These are phyloP conservation scores for Citrus inodora DNA, from an alignment of 345 rosid species.

Conservation along the genomic window DNA sequence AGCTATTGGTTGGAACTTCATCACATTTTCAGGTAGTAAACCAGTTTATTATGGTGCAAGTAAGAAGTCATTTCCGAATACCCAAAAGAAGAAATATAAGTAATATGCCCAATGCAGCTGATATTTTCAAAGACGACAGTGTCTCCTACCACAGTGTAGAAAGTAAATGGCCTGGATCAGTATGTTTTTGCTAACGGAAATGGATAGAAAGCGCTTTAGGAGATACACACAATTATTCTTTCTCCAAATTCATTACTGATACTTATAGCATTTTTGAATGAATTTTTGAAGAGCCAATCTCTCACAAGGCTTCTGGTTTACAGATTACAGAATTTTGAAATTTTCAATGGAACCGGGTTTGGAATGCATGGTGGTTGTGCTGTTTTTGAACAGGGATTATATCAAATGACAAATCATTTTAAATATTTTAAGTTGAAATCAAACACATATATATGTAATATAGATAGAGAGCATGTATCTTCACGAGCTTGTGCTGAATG, in stretches of 20 bases:
- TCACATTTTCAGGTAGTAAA: conserved; percentile 21
- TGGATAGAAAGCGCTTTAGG: neutral
- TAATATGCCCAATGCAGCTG: neutral
- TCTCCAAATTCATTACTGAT: neutral
- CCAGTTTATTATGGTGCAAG: conserved; percentile 25
- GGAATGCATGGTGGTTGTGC: too few relatives aligned
- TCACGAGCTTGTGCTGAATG: too few relatives aligned
- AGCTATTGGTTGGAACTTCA: conserved; percentile 31
- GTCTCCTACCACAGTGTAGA: neutral
- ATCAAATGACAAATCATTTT: too few relatives aligned
- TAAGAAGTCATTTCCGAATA: conserved; percentile 15
- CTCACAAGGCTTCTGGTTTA: neutral
- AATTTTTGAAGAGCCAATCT: neutral
- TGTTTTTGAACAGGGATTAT: too few relatives aligned
- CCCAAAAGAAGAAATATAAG: neutral
- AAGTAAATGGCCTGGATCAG: neutral
- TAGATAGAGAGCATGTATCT: too few relatives aligned
- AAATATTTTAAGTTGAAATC: too few relatives aligned
- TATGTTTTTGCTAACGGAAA: neutral
- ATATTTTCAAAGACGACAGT: neutral
- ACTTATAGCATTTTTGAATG: neutral
- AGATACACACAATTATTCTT: neutral
- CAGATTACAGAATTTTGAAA: too few relatives aligned
- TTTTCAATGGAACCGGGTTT: neutral
- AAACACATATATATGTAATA: too few relatives aligned